These are phyloP conservation scores for Apiospora marii DNA, from an alignment of 2,329 filamentous ascomycete species.

Conservation along the genomic window DNA sequence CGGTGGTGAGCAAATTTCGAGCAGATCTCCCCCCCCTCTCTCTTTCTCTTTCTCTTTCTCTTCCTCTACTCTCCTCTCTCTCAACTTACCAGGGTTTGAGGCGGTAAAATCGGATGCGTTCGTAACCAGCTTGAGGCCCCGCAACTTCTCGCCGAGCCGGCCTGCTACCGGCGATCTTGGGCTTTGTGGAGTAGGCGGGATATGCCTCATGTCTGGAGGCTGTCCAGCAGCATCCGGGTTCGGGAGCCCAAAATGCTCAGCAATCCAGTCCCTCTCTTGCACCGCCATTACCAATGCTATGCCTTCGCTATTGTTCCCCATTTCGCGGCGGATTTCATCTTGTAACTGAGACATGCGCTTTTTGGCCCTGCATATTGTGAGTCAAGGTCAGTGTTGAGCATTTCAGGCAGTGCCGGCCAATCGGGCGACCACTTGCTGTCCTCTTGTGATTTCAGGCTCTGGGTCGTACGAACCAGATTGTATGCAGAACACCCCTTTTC, in stretches of 20 bases:
- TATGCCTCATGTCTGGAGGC: not conserved
- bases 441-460: not conserved
- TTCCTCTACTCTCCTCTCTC: not conserved
- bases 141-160: constrained; percentile 79
- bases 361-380: constrained; percentile 64
- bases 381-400: not conserved
- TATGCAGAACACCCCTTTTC: constrained; percentile 84
- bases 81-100: constrained; percentile 55
- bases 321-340: constrained; percentile 78
- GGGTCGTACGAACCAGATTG: constrained; percentile 64
- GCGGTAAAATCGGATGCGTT: constrained; percentile 69
- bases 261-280: constrained; percentile 86
- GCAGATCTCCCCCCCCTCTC: not conserved
- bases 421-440: not conserved
- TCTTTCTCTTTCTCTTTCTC: not conserved
- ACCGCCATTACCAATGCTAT: constrained; percentile 85
- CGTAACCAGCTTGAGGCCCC: constrained; percentile 80
- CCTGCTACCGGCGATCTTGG: constrained; percentile 73
- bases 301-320: constrained; percentile 78
- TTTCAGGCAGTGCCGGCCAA: not conserved
- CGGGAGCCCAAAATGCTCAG: constrained; percentile 69
- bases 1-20: not conserved
- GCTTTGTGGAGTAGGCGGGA: constrained; percentile 54
- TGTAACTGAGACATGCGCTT: constrained; percentile 78
- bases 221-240: constrained; percentile 27